phyloP scores from a whole-genome alignment of 805 yeast species.

The Hanseniaspora hatyaiensis region DNA sequence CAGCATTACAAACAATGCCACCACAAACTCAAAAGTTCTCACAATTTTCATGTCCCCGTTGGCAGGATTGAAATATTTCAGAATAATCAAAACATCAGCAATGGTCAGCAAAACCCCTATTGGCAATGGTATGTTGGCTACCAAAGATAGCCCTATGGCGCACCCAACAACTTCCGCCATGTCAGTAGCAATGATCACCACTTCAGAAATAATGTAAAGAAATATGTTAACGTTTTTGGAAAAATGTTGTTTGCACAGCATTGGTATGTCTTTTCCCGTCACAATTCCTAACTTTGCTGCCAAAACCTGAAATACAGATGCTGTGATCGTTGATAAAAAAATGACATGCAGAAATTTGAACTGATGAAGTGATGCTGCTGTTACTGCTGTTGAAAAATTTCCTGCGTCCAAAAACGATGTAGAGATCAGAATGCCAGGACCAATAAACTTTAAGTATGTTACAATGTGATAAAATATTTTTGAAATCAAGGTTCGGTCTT shows the following conservation, averaged over 20 bases:
- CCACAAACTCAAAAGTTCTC: conserved; percentile 66
- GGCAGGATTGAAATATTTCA: conserved; percentile 65
- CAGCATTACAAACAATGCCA: conserved; percentile 53
- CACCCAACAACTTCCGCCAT: conserved; percentile 91
- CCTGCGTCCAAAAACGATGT: conserved; percentile 98
- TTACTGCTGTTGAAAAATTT: conserved; percentile 87
- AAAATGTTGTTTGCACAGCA: conserved; percentile 67
- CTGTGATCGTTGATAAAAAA: conserved; percentile 69
- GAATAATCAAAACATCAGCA: conserved; percentile 64
- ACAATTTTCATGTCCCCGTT: conserved; percentile 66
- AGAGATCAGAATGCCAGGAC: conserved; percentile 90
- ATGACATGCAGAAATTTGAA: conserved; percentile 70
- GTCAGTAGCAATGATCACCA: conserved; percentile 86
- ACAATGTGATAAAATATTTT: conserved; percentile 3
- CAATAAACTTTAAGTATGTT: conserved; percentile 59
- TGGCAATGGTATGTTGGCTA: conserved; percentile 61
- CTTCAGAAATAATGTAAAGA: conserved; percentile 62
- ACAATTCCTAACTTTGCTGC: conserved; percentile 87
- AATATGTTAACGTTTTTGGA: conserved; percentile 47
- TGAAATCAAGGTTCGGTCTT: conserved; percentile 5
- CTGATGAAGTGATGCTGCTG: conserved; percentile 80
- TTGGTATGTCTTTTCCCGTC: conserved; percentile 86
- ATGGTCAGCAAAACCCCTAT: conserved; percentile 71
- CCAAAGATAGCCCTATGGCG: conserved; percentile 69
- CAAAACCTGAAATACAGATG: conserved; percentile 72